Conservation (phyloP, 2,329 filamentous ascomycete genomes). For the Alternaria tenuissima region DNA sequence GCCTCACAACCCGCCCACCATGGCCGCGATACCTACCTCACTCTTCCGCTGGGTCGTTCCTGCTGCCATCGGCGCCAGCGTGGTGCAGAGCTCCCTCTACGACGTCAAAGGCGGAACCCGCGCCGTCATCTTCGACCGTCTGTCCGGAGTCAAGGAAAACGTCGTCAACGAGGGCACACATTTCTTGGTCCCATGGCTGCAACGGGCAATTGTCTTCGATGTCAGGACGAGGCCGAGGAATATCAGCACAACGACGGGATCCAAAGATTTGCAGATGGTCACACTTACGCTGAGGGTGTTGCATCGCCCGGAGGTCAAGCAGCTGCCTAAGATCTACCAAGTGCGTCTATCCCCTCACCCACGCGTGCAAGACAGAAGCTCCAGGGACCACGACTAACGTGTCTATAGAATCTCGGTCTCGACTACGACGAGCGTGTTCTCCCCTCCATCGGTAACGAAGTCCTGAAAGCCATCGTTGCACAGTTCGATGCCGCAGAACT, state of each 20-base stretch:
- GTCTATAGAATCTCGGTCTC: conserved; percentile 82
- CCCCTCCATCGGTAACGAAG: conserved; percentile 64
- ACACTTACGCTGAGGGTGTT: conserved; percentile 95
- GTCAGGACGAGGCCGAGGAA: conserved; percentile 97
- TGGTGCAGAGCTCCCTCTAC: conserved; percentile 85
- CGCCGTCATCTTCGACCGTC: conserved; percentile 96
- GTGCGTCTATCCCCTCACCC: conserved; percentile 60
- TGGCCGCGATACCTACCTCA: conserved; percentile 47
- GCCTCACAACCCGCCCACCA: conserved; percentile 37
- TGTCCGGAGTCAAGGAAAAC: conserved; percentile 89
- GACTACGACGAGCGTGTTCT: conserved; percentile 84
- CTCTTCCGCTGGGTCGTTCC: conserved; percentile 71
- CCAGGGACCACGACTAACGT: neutral
- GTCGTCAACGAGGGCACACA: conserved; percentile 97
- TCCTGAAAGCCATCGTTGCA: conserved; percentile 63
- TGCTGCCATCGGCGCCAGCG: conserved; percentile 70
- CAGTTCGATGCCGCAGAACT: conserved; percentile 67
- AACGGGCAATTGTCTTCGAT: conserved; percentile 93
- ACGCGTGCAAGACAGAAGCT: no score
- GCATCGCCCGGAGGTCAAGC: conserved; percentile 91
- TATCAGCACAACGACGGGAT: conserved; percentile 95
- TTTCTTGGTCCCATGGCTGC: conserved; percentile 94
- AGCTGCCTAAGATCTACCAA: conserved; percentile 97
- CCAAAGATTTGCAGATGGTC: conserved; percentile 99
- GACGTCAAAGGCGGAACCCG: conserved; percentile 94